Conservation (phyloP, 257 asterid species). For the Gynochthodes officinalis region DNA sequence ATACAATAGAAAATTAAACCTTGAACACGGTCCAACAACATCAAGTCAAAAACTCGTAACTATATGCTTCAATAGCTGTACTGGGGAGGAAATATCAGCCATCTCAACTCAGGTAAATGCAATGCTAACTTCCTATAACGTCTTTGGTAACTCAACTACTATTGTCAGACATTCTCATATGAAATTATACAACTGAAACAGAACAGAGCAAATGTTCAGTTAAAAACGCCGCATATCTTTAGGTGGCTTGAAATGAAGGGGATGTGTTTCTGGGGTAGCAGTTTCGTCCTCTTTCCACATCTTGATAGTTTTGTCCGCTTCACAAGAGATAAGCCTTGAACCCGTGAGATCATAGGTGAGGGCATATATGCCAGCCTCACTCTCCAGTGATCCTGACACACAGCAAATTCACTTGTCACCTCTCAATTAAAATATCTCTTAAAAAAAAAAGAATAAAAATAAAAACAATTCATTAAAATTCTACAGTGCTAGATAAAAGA, state of each 20-base stretch:
- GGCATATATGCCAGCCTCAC: conserved; percentile 94
- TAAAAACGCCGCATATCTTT: conserved; percentile 82
- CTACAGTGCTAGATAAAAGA: background rate
- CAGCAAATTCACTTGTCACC: background rate
- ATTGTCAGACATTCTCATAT: background rate
- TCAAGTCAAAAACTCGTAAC: background rate
- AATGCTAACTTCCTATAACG: background rate
- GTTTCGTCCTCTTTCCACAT: conserved; percentile 95
- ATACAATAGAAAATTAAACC: background rate
- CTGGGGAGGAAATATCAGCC: background rate
- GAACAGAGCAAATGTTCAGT: background rate
- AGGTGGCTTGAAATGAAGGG: conserved; percentile 90
- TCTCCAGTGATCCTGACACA: conserved; percentile 79
- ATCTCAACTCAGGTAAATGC: background rate
- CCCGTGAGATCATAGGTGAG: conserved; percentile 66
- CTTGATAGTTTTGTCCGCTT: conserved; percentile 94
- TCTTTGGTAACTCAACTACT: background rate
- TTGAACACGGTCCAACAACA: background rate
- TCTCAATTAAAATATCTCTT: background rate
- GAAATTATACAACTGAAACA: background rate
- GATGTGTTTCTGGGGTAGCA: conserved; percentile 92
- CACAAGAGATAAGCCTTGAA: conserved; percentile 83
- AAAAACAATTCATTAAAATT: background rate
- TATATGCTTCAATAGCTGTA: background rate
- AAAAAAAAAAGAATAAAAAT: background rate